These are phyloP conservation scores for Trematosphaeria pertusa DNA, from an alignment of 2,329 filamentous ascomycete species.

Conservation along the genomic window DNA sequence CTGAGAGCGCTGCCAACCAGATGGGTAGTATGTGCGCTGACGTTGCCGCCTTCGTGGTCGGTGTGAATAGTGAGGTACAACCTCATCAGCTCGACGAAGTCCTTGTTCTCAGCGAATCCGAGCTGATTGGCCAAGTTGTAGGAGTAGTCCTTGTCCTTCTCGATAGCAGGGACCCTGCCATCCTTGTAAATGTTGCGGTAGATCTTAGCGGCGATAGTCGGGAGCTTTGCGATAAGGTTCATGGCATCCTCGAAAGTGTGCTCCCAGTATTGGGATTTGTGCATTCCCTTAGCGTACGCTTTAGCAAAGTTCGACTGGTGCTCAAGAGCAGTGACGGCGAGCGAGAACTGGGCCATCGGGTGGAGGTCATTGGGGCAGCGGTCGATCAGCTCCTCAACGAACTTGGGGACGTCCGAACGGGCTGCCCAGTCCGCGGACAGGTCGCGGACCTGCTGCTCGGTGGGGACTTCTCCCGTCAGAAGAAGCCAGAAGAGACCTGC, in stretches of 20 bases:
- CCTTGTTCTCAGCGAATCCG: conserved; percentile 90
- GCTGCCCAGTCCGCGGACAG: conserved; percentile 99
- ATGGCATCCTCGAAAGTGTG: conserved; percentile 99
- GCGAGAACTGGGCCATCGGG: conserved; percentile 99
- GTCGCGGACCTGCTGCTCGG: conserved; percentile 97
- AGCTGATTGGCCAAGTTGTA: conserved; percentile 99
- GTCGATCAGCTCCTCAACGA: conserved; percentile 99
- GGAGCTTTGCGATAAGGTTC: conserved; percentile 99
- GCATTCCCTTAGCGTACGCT: conserved; percentile 98
- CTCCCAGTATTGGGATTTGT: conserved; percentile 99
- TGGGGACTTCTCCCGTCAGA: conserved; percentile 95
- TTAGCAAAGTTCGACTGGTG: conserved; percentile 97
- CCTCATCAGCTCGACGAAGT: conserved; percentile 98
- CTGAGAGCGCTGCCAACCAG: conserved; percentile 94
- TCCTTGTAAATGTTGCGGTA: conserved; percentile 99
- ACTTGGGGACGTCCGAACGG: conserved; percentile 95
- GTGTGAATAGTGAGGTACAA: conserved; percentile 99
- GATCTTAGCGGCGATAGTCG: conserved; percentile 96
- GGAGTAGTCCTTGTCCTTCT: conserved; percentile 99
- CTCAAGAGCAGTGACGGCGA: conserved; percentile 97
- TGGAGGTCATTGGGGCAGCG: conserved; percentile 98
- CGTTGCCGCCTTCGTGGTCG: conserved; percentile 99
- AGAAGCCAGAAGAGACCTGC: conserved; percentile 98
- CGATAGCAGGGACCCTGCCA: conserved; percentile 92
- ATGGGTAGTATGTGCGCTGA: conserved; percentile 98